Conservation (phyloP, 1,284 basidiomycete genomes). For the Inonotus hispidus region DNA sequence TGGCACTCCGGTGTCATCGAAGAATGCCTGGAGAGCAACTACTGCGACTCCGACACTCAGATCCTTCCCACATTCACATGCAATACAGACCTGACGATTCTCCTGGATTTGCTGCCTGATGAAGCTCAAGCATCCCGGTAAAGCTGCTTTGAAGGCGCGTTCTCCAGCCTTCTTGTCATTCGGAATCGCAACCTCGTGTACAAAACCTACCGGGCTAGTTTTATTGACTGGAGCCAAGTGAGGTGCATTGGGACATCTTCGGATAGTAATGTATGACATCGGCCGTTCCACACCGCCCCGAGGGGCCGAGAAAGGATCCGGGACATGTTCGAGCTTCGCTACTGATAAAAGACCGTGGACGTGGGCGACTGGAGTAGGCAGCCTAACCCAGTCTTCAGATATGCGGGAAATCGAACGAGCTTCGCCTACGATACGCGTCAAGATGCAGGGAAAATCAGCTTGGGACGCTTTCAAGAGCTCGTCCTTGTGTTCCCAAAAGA, state of each 20-base stretch:
- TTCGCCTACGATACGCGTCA: slow-evolving; percentile 39
- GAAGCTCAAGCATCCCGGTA: slow-evolving; percentile 48
- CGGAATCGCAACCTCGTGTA: slow-evolving; percentile 31
- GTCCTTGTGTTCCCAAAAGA: slow-evolving; percentile 64
- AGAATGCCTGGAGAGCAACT: slow-evolving; percentile 52
- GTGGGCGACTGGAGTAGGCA: slow-evolving; percentile 29
- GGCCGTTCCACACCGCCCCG: slow-evolving; percentile 7
- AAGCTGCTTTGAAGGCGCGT: slow-evolving; percentile 39
- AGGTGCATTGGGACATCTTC: not conserved
- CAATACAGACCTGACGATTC: slow-evolving; percentile 42
- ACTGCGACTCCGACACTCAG: slow-evolving; percentile 58
- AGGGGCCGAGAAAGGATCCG: slow-evolving; percentile 2
- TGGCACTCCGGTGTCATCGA: slow-evolving; percentile 46
- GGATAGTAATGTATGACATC: slow-evolving; percentile 19
- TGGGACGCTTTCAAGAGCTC: slow-evolving; percentile 44
- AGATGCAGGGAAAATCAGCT: slow-evolving; percentile 41
- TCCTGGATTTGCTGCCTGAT: slow-evolving; percentile 35
- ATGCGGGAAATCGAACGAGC: not conserved
- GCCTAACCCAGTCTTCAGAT: slow-evolving; percentile 8
- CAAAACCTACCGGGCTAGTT: not conserved
- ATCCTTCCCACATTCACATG: slow-evolving; percentile 55
- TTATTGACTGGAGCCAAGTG: not conserved
- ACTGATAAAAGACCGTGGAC: slow-evolving; percentile 37
- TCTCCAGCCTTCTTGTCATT: slow-evolving; percentile 50
- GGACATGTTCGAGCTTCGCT: slow-evolving; percentile 30